Base-by-base conservation (phyloP, 129 eudicot genomes). In the Pulicaria dysenterica region DNA sequence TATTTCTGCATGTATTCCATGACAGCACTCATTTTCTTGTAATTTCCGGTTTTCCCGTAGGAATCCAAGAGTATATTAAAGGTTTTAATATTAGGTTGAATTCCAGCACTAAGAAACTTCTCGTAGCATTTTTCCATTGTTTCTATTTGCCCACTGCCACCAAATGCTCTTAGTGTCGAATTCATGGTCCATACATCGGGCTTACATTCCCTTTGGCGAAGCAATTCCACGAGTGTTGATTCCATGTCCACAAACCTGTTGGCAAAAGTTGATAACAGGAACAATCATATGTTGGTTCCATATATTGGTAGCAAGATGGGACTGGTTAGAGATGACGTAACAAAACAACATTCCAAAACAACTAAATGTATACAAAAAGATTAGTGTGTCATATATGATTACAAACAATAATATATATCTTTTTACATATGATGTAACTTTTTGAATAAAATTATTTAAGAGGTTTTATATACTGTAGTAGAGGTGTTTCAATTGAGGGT, bases 131-230 rank as follows among this genome's bases (percentile, higher is more conserved):
- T 88, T 72, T 94, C 98, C 97, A 94, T 94, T 83, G 85, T 87
- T 76, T 94, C 98, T 41, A 94, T 90, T 51, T 90, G 98, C 43
- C 98, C 98, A n/a, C 91, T 94, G 83, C 91, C 86, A 4, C 98
- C 98, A 72, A 90, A 94, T 13, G 98, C 98, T 81, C 98, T 71
- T 36, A 94, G 66, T 1, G 98, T 86, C 46, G 96, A 90, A 83
- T 94, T 94, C 97, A 94, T 82, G 65, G 98, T 94, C 98, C 98
- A 94, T 13, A 79, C 96, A 59, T 94, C 98, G 4, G 97, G 98
- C 73, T 90, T 60, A 46, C 96, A 84, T 40, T 90, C 86, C 69
- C 74, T 60, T 74, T 85, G 85, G 55, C 86, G 76, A 12, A 94
- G 95, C 98, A 94, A 90, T 71, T 90, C 89, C 14, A 91, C 91